These are phyloP conservation scores for Paramecium bursaria DNA, from an alignment of 73 alveolate genomes.

Conservation along the genomic window DNA sequence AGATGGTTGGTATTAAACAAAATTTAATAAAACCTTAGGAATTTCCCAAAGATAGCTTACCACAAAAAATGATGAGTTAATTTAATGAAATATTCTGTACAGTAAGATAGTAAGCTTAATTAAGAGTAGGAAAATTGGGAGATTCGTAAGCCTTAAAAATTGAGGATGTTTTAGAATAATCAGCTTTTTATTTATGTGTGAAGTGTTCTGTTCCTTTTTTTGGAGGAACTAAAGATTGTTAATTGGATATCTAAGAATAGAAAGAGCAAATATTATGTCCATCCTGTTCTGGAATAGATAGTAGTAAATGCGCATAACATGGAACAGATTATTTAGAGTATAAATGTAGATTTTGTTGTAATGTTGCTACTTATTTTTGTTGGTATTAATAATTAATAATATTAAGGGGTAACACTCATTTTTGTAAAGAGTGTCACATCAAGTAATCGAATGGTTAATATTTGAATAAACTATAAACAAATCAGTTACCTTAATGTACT, in stretches of 20 bases:
- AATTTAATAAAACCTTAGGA: conserved; percentile 28
- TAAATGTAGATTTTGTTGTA: conserved; percentile 94
- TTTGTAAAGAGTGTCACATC: conserved; percentile 87
- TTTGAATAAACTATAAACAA: conserved; percentile 11
- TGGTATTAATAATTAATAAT: conserved; percentile 62
- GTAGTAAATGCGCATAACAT: conserved; percentile 80
- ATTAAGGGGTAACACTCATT: conserved; percentile 84
- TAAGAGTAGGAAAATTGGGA: conserved; percentile 45
- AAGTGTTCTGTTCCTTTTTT: conserved; percentile 88
- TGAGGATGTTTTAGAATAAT: conserved; percentile 85
- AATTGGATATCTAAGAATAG: conserved; percentile 77
- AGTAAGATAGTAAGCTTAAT: conserved; percentile 30
- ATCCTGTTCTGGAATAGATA: conserved; percentile 79
- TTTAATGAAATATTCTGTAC: neutral
- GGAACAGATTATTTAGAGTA: conserved; percentile 90
- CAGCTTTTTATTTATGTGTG: conserved; percentile 84
- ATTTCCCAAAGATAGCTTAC: conserved; percentile 50
- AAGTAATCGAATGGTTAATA: conserved; percentile 63
- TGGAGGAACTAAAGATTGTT: conserved; percentile 92
- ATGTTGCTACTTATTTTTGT: conserved; percentile 89
- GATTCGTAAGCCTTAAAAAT: conserved; percentile 26
- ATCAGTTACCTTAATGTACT: conserved; percentile 63
- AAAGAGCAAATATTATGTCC: conserved; percentile 79
- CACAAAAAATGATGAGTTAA: neutral
- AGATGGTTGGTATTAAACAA: conserved; percentile 67